Percentiles rank a stretch among this genome's conserved stretches.
These are phyloP conservation scores for Chaetomium strumarium DNA, from an alignment of 2,329 filamentous ascomycete genomes.

Conservation along the genomic window DNA sequence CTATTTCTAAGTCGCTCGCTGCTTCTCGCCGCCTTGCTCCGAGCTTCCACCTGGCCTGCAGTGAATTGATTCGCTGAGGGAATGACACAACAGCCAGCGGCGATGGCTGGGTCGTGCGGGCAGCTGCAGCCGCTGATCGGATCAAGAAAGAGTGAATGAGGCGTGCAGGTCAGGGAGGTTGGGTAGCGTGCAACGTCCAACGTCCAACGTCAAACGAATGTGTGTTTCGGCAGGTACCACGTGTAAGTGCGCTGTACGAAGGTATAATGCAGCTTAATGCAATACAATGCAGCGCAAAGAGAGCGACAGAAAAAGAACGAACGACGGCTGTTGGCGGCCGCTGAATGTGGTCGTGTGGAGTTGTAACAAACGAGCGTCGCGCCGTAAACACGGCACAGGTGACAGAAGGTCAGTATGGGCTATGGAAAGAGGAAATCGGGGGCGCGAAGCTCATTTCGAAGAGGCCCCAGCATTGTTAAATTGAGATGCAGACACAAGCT, in stretches of 20 bases:
- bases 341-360: not conserved
- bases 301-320: slow-evolving; percentile 7
- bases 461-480: slow-evolving; percentile 15
- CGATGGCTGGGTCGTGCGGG: not conserved
- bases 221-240: not conserved
- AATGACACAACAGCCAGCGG: slow-evolving; percentile 7
- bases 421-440: not conserved
- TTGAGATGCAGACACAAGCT: slow-evolving; percentile 2
- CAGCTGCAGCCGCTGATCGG: slow-evolving; percentile 8
- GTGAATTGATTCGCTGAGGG: slow-evolving; percentile 13
- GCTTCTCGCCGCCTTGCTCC: slow-evolving; percentile 9
- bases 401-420: not conserved
- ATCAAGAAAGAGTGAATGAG: slow-evolving; percentile 6
- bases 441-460: not conserved
- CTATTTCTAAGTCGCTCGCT: not conserved
- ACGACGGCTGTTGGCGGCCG: slow-evolving; percentile 3
- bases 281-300: slow-evolving; percentile 1
- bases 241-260: not conserved
- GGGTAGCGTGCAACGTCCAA: slow-evolving; percentile 1
- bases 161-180: slow-evolving; percentile 1
- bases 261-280: not conserved
- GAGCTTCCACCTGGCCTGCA: slow-evolving; percentile 4
- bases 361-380: slow-evolving; percentile 9
- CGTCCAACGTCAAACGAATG: slow-evolving; percentile 3
- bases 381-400: slow-evolving; percentile 1